Evolutionary conservation across 345 rosid genomes (phyloP).

Genomic region (Citrus australasica): DNA sequence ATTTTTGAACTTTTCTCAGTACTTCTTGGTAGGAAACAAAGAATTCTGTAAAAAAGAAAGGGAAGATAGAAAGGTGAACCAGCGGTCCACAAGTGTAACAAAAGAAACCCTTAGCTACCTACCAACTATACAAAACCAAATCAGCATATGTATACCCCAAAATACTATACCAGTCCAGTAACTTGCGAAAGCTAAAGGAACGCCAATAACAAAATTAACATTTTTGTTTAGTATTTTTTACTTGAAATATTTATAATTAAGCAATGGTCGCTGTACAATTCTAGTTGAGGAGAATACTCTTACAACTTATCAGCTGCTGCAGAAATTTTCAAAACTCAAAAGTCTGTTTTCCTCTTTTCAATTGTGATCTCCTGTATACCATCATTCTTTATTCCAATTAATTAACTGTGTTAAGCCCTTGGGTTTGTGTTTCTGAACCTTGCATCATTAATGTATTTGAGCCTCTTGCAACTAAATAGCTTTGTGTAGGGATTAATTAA

Average conservation of each 20-base stretch:
- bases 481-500: background rate
- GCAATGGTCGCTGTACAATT: background rate
- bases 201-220: background rate
- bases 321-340: background rate
- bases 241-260: background rate
- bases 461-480: background rate
- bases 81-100: background rate
- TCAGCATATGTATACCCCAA: background rate
- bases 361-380: background rate
- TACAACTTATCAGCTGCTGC: background rate
- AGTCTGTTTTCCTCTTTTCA: background rate
- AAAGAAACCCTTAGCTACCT: background rate
- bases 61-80: background rate
- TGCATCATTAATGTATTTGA: background rate
- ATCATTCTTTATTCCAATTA: background rate
- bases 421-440: background rate
- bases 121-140: background rate
- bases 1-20: background rate
- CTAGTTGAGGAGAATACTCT: background rate
- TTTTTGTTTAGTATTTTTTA: too few relatives aligned
- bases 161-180: background rate
- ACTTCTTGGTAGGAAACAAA: background rate
- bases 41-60: background rate
- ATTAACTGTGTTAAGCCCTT: background rate
- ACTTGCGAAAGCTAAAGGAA: background rate